phyloP scores from a whole-genome alignment of 2,329 filamentous ascomycete species.

The Trichoderma guizhouense region DNA sequence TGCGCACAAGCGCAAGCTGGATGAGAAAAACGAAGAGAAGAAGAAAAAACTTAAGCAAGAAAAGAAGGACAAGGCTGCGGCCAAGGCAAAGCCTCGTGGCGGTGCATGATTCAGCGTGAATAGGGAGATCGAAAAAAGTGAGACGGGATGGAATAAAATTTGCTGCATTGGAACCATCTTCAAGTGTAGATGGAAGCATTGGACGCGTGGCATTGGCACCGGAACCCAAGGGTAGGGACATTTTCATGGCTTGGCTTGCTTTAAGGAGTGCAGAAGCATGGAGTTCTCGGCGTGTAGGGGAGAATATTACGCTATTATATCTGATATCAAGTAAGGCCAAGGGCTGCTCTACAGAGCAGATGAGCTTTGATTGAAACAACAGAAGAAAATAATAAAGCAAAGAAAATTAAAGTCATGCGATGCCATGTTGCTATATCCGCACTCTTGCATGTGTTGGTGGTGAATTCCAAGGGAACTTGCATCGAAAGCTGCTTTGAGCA shows the following conservation, averaged over 20 bases:
- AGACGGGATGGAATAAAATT: neutral
- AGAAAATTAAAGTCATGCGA: neutral
- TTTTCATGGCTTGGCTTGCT: conserved; percentile 14
- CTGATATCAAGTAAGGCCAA: neutral
- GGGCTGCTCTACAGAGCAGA: neutral
- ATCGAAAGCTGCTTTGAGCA: neutral
- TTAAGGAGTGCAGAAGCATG: neutral
- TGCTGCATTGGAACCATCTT: neutral
- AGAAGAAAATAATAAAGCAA: neutral
- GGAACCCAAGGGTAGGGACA: neutral
- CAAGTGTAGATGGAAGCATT: neutral
- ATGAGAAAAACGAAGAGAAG: conserved; percentile 85
- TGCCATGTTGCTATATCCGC: neutral
- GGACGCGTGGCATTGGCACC: neutral
- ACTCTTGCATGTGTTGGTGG: neutral
- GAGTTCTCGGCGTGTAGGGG: conserved; percentile 16
- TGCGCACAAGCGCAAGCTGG: conserved; percentile 84
- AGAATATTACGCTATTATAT: neutral
- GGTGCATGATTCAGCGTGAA: neutral
- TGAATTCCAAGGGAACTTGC: neutral
- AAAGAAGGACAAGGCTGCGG: conserved; percentile 90
- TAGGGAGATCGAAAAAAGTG: neutral
- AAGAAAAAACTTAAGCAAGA: conserved; percentile 95
- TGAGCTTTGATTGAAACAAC: neutral
- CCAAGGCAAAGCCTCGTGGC: conserved; percentile 80